These are phyloP conservation scores for Postia placenta DNA, from an alignment of 768 basidiomycete genomes.

Conservation along the genomic window DNA sequence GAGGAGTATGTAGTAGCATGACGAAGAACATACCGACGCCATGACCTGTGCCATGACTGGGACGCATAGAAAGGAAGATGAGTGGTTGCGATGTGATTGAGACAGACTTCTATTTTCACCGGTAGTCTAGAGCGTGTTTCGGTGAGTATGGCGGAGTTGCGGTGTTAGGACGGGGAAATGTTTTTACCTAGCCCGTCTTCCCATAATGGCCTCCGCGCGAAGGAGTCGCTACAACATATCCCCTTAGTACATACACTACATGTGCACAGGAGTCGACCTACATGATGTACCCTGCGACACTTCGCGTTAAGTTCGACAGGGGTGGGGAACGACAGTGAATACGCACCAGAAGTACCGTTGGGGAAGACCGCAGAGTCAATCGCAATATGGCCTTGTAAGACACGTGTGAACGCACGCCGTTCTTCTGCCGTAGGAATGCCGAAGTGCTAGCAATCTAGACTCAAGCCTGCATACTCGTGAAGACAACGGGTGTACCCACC, in stretches of 20 bases:
- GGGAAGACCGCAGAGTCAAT: constrained; percentile 87
- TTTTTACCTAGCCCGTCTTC: constrained; percentile 72
- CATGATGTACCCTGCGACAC: constrained; percentile 48
- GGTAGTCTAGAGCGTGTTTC: constrained; percentile 58
- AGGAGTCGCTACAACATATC: constrained; percentile 54
- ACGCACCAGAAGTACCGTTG: constrained; percentile 63
- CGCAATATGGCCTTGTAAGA: constrained; percentile 86
- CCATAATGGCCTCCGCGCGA: constrained; percentile 77
- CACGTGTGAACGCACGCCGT: constrained; percentile 84
- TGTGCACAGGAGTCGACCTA: constrained; percentile 26
- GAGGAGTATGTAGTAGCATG: background rate
- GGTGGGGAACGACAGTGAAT: background rate
- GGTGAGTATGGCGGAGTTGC: background rate
- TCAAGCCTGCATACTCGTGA: background rate
- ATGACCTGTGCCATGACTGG: constrained; percentile 88
- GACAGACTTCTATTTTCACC: constrained; percentile 29
- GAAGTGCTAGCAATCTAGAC: constrained; percentile 57
- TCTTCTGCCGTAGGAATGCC: constrained; percentile 79
- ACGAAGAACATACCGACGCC: constrained; percentile 53
- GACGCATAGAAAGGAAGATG: background rate
- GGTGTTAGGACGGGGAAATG: constrained; percentile 1
- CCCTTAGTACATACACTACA: background rate
- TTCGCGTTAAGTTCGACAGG: background rate
- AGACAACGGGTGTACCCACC: constrained; percentile 34
- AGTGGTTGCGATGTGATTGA: background rate